Conservation (phyloP, 2,329 filamentous ascomycete species). For the Rutstroemia sp. region DNA sequence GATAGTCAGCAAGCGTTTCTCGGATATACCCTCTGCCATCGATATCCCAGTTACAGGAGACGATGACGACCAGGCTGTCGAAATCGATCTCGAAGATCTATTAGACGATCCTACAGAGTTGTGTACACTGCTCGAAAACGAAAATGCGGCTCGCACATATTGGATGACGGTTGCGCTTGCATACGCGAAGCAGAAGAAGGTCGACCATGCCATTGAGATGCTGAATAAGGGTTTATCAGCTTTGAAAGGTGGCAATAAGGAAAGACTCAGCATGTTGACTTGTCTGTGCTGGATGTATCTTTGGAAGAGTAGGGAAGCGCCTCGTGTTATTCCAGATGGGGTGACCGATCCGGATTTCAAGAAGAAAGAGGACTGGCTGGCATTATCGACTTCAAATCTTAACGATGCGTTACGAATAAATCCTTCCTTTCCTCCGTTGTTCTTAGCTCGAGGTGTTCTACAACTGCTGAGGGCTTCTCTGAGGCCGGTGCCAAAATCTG, state of each 20-base stretch:
- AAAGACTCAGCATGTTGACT: conserved; percentile 58
- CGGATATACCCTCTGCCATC: conserved; percentile 57
- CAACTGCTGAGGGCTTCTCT: conserved; percentile 82
- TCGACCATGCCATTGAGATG: conserved; percentile 74
- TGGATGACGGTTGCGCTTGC: conserved; percentile 98
- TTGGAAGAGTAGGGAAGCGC: conserved; percentile 62
- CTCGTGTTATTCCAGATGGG: conserved; percentile 57
- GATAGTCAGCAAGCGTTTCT: conserved; percentile 42
- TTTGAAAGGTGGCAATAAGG: conserved; percentile 53
- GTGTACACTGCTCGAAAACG: conserved; percentile 90
- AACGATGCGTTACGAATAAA: conserved; percentile 96
- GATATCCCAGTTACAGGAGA: conserved; percentile 60
- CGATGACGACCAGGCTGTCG: conserved; percentile 66
- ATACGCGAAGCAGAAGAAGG: conserved; percentile 92
- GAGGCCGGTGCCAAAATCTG: conserved; percentile 64
- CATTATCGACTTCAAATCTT: conserved; percentile 80
- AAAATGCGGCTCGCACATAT: conserved; percentile 81
- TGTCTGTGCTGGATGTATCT: conserved; percentile 66
- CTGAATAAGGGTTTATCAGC: conserved; percentile 57
- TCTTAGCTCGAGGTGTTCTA: conserved; percentile 83
- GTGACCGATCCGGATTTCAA: conserved; percentile 54
- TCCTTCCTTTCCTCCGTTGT: conserved; percentile 84
- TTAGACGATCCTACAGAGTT: conserved; percentile 92
- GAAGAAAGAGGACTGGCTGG: conserved; percentile 90
- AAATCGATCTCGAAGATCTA: conserved; percentile 86